These are phyloP conservation scores for Cutaneotrichosporon sp. DNA, from an alignment of 1,284 basidiomycete genomes.

Conservation along the genomic window DNA sequence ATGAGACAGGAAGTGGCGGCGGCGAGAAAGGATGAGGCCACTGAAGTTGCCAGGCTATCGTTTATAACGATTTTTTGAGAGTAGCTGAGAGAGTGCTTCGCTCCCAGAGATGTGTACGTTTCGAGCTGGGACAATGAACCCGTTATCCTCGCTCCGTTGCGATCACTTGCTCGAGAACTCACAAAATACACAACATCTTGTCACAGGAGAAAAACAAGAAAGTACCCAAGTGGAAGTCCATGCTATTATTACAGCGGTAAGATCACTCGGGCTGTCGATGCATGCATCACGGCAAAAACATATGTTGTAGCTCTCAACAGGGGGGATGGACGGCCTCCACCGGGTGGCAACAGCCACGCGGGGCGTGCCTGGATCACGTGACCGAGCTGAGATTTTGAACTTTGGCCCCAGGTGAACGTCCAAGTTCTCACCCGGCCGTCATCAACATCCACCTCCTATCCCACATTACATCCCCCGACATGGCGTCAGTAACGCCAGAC, in stretches of 20 bases:
- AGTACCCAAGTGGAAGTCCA: neutral
- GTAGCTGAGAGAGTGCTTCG: neutral
- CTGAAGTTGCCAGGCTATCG: neutral
- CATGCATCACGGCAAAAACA: neutral
- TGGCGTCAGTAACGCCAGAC: constrained; percentile 27
- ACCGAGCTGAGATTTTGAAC: constrained; percentile 16
- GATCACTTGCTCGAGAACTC: neutral
- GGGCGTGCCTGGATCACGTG: constrained; percentile 3
- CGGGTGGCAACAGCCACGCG: constrained; percentile 3
- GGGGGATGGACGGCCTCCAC: constrained; percentile 3
- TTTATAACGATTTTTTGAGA: neutral
- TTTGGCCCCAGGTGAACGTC: neutral
- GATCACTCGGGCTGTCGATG: neutral
- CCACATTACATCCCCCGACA: constrained; percentile 5
- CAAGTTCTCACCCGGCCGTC: neutral
- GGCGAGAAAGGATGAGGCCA: neutral
- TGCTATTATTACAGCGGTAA: neutral
- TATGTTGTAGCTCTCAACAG: neutral
- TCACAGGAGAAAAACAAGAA: neutral
- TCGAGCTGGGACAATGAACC: neutral
- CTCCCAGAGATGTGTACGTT: neutral
- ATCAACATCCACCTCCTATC: constrained; percentile 11
- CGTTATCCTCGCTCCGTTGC: neutral
- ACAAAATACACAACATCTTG: neutral
- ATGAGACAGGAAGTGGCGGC: neutral